A percentile compares a stretch with the other conserved stretches of the same genome.
Conservation (phyloP, 768 basidiomycete species). For the Tylopilus vinaceipallidus region DNA sequence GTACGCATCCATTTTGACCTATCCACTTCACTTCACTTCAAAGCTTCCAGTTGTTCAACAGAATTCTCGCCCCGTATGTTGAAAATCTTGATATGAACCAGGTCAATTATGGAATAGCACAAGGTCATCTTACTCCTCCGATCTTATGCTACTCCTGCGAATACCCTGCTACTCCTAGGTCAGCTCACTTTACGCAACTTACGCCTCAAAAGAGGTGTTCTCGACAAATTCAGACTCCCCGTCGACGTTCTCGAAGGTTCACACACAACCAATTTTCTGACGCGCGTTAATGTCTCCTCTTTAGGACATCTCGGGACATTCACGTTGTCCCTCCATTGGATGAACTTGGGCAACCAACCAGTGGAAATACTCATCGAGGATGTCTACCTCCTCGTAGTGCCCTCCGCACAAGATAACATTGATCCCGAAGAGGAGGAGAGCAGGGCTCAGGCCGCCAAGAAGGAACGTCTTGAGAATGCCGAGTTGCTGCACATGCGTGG, state of each 20-base stretch:
- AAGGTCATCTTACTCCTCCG: conserved; percentile 47
- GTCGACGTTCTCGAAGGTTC: conserved; percentile 92
- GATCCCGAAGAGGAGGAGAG: conserved; percentile 85
- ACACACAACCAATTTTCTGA: not conserved
- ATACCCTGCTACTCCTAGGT: conserved; percentile 40
- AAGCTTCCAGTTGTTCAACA: conserved; percentile 72
- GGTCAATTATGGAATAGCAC: conserved; percentile 89
- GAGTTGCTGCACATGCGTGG: conserved; percentile 74
- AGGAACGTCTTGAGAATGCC: conserved; percentile 84
- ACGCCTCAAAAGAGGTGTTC: conserved; percentile 85
- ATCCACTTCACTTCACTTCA: too few relatives aligned
- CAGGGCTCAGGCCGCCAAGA: conserved; percentile 80
- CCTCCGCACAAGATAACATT: conserved; percentile 63
- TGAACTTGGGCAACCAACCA: conserved; percentile 85
- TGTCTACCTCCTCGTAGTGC: conserved; percentile 90
- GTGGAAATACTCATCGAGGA: conserved; percentile 92
- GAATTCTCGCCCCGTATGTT: conserved; percentile 91
- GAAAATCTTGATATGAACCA: conserved; percentile 95
- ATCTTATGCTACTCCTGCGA: not conserved
- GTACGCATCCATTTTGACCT: too few relatives aligned
- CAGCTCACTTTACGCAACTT: conserved; percentile 77
- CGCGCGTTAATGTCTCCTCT: not conserved
- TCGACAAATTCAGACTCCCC: conserved; percentile 94
- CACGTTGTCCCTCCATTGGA: conserved; percentile 84
- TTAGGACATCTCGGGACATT: conserved; percentile 84